These are phyloP conservation scores for Moesziomyces sp. DNA, from an alignment of 1,284 basidiomycete species.

Conservation along the genomic window DNA sequence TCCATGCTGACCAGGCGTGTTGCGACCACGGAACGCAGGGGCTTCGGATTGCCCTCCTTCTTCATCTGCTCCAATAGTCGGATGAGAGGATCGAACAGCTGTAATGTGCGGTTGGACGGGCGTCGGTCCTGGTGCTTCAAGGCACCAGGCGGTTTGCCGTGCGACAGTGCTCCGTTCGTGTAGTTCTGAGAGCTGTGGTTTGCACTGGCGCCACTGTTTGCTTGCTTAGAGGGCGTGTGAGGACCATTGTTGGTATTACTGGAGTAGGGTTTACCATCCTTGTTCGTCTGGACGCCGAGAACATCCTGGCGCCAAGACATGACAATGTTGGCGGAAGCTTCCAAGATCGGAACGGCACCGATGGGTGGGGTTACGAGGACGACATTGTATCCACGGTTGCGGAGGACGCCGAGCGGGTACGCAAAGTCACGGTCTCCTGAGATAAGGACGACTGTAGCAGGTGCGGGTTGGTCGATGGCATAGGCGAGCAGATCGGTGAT, in stretches of 20 bases:
- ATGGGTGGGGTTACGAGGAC: conserved; percentile 59
- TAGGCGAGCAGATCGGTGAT: conserved; percentile 61
- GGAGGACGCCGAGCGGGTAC: conserved; percentile 57
- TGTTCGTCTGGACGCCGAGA: conserved; percentile 51
- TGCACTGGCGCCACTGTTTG: conserved; percentile 1
- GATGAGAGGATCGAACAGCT: conserved; percentile 56
- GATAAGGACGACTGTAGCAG: conserved; percentile 57
- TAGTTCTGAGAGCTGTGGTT: conserved; percentile 2
- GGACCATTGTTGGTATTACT: conserved; percentile 21
- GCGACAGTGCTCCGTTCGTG: conserved; percentile 2
- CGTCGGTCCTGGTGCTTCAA: conserved; percentile 28
- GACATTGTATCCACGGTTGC: conserved; percentile 58
- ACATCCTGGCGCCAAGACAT: conserved; percentile 62
- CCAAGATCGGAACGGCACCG: conserved; percentile 57
- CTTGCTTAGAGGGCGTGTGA: conserved; percentile 22
- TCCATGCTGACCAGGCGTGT: conserved; percentile 38
- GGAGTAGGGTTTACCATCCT: conserved; percentile 48
- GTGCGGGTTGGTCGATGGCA: conserved; percentile 58
- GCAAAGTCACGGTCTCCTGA: conserved; percentile 64
- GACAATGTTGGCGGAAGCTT: conserved; percentile 57
- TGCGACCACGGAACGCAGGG: conserved; percentile 48
- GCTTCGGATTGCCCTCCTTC: conserved; percentile 50
- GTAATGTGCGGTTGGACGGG: conserved; percentile 34
- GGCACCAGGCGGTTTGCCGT: conserved; percentile 25
- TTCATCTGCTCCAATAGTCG: conserved; percentile 45